phyloP scores from a whole-genome alignment of 2,329 filamentous ascomycete genomes.

The Aureobasidium sp. region DNA sequence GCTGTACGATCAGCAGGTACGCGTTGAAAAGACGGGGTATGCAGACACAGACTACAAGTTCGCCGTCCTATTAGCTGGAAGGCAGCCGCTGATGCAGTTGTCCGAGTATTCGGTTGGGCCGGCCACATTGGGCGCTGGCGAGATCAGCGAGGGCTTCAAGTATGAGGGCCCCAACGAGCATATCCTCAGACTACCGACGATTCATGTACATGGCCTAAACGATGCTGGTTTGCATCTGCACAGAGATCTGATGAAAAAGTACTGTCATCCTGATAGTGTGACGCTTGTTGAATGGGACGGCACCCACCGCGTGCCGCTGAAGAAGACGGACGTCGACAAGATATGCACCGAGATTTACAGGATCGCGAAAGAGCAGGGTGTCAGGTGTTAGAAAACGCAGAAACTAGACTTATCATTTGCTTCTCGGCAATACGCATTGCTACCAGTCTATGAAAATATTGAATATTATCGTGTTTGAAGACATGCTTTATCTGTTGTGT shows the following conservation, averaged over 20 bases:
- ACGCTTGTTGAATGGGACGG: slow-evolving; percentile 66
- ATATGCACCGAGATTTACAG: slow-evolving; percentile 47
- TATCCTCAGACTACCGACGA: slow-evolving; percentile 49
- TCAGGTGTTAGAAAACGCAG: slow-evolving; percentile 20
- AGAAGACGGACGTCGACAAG: slow-evolving; percentile 53
- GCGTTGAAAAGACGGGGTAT: slow-evolving; percentile 31
- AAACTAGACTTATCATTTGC: background rate
- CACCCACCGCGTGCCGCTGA: slow-evolving; percentile 62
- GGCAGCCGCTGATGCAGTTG: slow-evolving; percentile 51
- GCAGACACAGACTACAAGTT: slow-evolving; percentile 46
- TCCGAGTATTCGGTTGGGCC: slow-evolving; percentile 31
- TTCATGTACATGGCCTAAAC: slow-evolving; percentile 59
- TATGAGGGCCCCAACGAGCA: slow-evolving; percentile 38
- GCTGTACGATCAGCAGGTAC: slow-evolving; percentile 51
- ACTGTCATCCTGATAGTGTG: slow-evolving; percentile 48
- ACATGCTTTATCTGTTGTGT: background rate
- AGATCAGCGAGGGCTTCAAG: slow-evolving; percentile 39
- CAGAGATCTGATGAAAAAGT: slow-evolving; percentile 47
- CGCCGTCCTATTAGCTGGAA: slow-evolving; percentile 53
- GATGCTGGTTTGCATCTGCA: slow-evolving; percentile 55
- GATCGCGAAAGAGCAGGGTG: slow-evolving; percentile 43
- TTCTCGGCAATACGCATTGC: background rate
- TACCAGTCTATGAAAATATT: background rate
- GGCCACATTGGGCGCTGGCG: slow-evolving; percentile 33
- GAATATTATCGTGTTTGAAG: background rate